Conservation (phyloP, 1,284 basidiomycete genomes). For the Sporisorium exsertum region DNA sequence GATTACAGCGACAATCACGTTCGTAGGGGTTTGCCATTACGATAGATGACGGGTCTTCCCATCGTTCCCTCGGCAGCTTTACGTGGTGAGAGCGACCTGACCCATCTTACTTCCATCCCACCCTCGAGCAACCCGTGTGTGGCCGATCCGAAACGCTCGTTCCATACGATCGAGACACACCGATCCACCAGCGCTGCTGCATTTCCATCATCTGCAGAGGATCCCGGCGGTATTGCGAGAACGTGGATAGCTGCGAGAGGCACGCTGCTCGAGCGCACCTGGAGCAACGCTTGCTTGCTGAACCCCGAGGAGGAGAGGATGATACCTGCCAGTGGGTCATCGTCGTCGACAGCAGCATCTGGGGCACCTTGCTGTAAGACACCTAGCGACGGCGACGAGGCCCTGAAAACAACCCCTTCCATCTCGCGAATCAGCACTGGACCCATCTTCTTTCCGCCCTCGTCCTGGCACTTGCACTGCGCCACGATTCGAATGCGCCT, state of each 20-base stretch:
- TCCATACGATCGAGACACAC: conserved; percentile 47
- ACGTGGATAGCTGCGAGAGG: conserved; percentile 53
- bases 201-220: background rate
- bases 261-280: conserved; percentile 44
- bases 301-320: conserved; percentile 48
- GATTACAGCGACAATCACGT: background rate
- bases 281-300: conserved; percentile 51
- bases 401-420: conserved; percentile 72
- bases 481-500: conserved; percentile 78
- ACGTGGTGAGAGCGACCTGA: conserved; percentile 2
- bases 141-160: conserved; percentile 28
- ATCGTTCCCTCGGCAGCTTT: background rate
- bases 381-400: background rate
- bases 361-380: background rate
- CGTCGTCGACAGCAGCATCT: background rate
- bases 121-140: conserved; percentile 22
- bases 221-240: conserved; percentile 7
- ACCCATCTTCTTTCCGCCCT: conserved; percentile 81
- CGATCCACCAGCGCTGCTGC: conserved; percentile 11
- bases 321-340: conserved; percentile 16
- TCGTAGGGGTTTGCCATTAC: conserved; percentile 15
- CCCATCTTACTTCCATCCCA: conserved; percentile 40
- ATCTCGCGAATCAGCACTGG: conserved; percentile 86
- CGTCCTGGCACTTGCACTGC: conserved; percentile 80
- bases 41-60: conserved; percentile 33